These are phyloP conservation scores for Hymenoscyphus albidus DNA, from an alignment of 2,329 filamentous ascomycete genomes.

Conservation along the genomic window DNA sequence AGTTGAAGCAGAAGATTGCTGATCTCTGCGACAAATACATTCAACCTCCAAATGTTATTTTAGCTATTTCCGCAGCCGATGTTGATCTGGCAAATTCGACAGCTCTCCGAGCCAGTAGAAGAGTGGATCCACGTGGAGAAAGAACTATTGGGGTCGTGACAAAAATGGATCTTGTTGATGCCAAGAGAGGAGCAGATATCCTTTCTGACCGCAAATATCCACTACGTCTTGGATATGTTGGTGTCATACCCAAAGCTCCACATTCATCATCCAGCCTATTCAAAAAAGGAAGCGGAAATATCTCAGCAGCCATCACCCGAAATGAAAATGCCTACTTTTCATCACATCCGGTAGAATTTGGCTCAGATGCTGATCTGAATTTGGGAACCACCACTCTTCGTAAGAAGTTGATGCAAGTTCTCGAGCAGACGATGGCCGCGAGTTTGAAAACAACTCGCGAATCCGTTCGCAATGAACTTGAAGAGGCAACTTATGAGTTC, in stretches of 20 bases:
- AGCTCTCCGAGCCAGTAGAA: slow-evolving; percentile 79
- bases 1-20: slow-evolving; percentile 92
- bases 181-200: slow-evolving; percentile 71
- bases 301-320: slow-evolving; percentile 75
- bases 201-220: slow-evolving; percentile 90
- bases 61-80: slow-evolving; percentile 95
- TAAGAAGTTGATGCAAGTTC: slow-evolving; percentile 94
- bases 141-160: slow-evolving; percentile 98
- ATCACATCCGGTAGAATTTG: slow-evolving; percentile 76
- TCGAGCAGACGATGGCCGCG: slow-evolving; percentile 95
- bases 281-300: slow-evolving; percentile 74
- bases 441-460: slow-evolving; percentile 86
- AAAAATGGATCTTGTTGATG: slow-evolving; percentile 96
- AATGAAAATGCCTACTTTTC: slow-evolving; percentile 88
- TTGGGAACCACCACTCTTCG: slow-evolving; percentile 84
- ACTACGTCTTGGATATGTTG: slow-evolving; percentile 90
- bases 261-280: slow-evolving; percentile 63
- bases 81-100: slow-evolving; percentile 97
- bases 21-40: slow-evolving; percentile 99
- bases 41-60: slow-evolving; percentile 88
- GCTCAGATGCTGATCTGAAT: slow-evolving; percentile 64
- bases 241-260: slow-evolving; percentile 84
- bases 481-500: slow-evolving; percentile 97
- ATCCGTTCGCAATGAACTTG: slow-evolving; percentile 89
- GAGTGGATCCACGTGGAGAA: slow-evolving; percentile 91